Evolutionary conservation across 495 filamentous ascomycete genomes (phyloP), one percentile per base, ranked within the genome.

Genomic region (Umbilicaria muhlenbergii): DNA sequence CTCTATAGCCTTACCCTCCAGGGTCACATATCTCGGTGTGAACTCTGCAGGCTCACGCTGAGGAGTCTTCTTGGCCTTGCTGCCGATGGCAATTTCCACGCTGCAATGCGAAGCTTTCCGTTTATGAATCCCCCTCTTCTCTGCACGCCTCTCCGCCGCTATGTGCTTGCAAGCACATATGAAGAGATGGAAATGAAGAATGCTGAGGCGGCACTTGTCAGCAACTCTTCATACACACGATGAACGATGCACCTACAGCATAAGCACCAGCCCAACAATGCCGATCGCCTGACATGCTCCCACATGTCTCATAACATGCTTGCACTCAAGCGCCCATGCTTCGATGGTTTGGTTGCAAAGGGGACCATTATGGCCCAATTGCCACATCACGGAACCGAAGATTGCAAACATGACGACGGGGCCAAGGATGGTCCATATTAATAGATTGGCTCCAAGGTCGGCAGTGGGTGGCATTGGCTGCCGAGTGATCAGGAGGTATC

Each of bases 401-500:
- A 45, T 24, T 11, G 43, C 35, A 13, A 45, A 37, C 8, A 45
- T 19, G 17, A 46, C 18, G 21, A 46, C 24, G 24, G 24, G 24
- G 1, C 24, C 24, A 6, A 28, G 24, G 24, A 28, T 28, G 24
- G 24, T 28, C 24, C 24, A 28, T 28, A 28, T 28, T 28, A 28
- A 18, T 3, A 46, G 38, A 5, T 46, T 38, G 12, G 39, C 32
- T 24, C 37, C 44, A 28, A 46, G 32, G 44, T 41, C 44, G 41
- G 44, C 44, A 21, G 13, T 32, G 34, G 44, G 14, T 5, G 12
- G n/a, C 11, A 46, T 41, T n/a, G 21, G 24, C 15, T 34, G 40
- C 11, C 31, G 40, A 14, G 38, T 42, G 11, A 42, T 11, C 19
- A 46, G 32, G 11, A 46, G 28, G 34, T 34, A 41, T 13, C 12